phyloP scores from a whole-genome alignment of 495 filamentous ascomycete species.

The Penicillium salamii region DNA sequence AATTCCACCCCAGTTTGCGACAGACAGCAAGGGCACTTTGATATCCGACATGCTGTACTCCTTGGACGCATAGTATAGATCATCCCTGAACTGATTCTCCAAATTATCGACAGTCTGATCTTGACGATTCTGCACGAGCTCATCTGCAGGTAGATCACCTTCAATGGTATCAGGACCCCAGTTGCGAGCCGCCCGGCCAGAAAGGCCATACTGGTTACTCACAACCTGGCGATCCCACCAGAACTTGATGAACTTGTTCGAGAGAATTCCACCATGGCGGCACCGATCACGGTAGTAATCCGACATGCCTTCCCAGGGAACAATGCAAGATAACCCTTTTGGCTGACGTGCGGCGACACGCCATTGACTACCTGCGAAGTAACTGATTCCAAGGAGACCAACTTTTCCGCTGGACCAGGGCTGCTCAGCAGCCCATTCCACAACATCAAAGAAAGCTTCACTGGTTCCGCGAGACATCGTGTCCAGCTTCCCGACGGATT shows the following conservation, averaged over 20 bases:
- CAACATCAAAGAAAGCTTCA: conserved; percentile 59
- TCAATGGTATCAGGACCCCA: conserved; percentile 58
- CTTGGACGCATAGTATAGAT: conserved; percentile 59
- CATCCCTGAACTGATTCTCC: conserved; percentile 52
- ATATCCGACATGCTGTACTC: conserved; percentile 61
- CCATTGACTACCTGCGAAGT: conserved; percentile 65
- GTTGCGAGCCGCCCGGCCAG: conserved; percentile 30
- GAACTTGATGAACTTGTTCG: conserved; percentile 58
- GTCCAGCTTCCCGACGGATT: conserved; percentile 56
- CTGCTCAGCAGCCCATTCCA: conserved; percentile 63
- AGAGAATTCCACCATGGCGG: conserved; percentile 63
- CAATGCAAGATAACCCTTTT: conserved; percentile 55
- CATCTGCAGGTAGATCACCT: conserved; percentile 55
- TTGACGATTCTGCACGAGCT: conserved; percentile 55
- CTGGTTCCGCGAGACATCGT: conserved; percentile 58
- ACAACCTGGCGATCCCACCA: conserved; percentile 66
- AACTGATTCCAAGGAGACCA: conserved; percentile 58
- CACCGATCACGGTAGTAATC: conserved; percentile 64
- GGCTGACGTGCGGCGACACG: conserved; percentile 59
- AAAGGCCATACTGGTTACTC: conserved; percentile 60
- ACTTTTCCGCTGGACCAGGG: conserved; percentile 61
- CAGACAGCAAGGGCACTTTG: conserved; percentile 57
- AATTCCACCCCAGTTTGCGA: conserved; percentile 68
- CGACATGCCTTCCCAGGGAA: conserved; percentile 70
- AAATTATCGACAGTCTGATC: conserved; percentile 62